phyloP scores from a whole-genome alignment of 768 basidiomycete genomes.

The Boletus bicolor region DNA sequence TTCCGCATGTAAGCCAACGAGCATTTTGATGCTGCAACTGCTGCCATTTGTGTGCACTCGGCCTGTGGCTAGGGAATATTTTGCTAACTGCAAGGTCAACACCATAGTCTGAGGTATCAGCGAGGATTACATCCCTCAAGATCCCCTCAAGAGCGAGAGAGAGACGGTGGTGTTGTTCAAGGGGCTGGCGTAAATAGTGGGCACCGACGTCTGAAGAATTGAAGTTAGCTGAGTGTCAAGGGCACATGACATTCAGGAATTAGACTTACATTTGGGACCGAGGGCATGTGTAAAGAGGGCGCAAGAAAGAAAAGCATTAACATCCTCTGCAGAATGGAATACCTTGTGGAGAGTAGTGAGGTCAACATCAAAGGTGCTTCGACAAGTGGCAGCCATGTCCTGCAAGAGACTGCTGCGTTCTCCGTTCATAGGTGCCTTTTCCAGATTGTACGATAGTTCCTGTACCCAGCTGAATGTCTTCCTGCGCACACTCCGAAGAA shows the following conservation, averaged over 20 bases:
- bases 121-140: neutral
- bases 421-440: neutral
- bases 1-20: conserved; percentile 15
- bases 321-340: neutral
- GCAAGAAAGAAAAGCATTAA: conserved; percentile 12
- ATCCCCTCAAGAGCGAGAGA: conserved; percentile 15
- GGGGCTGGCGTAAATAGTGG: too few relatives aligned
- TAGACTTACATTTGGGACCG: neutral
- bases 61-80: conserved; percentile 7
- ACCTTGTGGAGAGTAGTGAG: neutral
- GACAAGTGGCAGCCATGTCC: neutral
- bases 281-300: conserved; percentile 21
- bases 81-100: conserved; percentile 11
- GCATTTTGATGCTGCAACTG: neutral
- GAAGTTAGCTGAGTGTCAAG: neutral
- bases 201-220: neutral
- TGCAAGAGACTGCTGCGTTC: neutral
- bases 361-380: neutral
- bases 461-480: neutral
- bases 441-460: neutral
- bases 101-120: neutral
- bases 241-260: neutral
- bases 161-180: too few relatives aligned
- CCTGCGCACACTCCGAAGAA: neutral
- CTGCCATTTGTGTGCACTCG: conserved; percentile 9